Evolutionary conservation across 345 rosid genomes (phyloP).

Genomic region (Salix suchowensis): DNA sequence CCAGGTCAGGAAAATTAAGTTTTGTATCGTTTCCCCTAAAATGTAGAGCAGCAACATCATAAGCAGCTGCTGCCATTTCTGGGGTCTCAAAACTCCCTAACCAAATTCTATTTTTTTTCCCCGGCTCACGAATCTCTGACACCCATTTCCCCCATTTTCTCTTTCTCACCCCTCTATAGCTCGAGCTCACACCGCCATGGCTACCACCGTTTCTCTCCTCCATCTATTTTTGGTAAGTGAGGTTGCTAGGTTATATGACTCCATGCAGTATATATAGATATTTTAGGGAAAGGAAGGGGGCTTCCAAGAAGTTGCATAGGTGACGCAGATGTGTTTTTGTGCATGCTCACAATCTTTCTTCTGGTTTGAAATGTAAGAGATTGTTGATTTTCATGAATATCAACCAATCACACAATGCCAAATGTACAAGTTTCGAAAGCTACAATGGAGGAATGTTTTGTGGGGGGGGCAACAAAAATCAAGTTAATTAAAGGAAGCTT

Average conservation of each 20-base stretch:
- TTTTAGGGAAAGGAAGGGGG: constrained; percentile 26
- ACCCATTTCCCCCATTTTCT: constrained; percentile 99
- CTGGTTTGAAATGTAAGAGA: not conserved
- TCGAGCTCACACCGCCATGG: constrained; percentile 12
- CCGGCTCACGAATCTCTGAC: constrained; percentile 84
- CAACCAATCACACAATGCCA: not conserved
- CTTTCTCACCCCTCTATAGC: constrained; percentile 68
- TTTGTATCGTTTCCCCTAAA: constrained; percentile 53
- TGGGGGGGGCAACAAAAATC: not conserved
- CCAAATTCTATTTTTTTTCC: constrained; percentile 81
- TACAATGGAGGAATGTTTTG: not conserved
- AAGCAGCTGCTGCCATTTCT: constrained; percentile 94
- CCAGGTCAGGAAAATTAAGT: constrained; percentile 70
- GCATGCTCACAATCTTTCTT: not conserved
- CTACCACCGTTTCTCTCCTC: not conserved
- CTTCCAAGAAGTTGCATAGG: constrained; percentile 41
- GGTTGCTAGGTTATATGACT: not conserved
- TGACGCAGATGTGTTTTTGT: constrained; percentile 14
- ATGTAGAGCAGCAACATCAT: constrained; percentile 74
- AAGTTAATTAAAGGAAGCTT: not conserved
- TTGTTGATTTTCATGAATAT: not conserved
- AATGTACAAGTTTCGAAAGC: not conserved
- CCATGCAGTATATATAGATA: constrained; percentile 1
- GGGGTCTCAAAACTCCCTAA: constrained; percentile 79
- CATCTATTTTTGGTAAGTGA: not conserved